Evolutionary conservation across 768 basidiomycete species (phyloP), one percentile per base, ranked within the genome.

Genomic region (Crassisporium funariophilum): DNA sequence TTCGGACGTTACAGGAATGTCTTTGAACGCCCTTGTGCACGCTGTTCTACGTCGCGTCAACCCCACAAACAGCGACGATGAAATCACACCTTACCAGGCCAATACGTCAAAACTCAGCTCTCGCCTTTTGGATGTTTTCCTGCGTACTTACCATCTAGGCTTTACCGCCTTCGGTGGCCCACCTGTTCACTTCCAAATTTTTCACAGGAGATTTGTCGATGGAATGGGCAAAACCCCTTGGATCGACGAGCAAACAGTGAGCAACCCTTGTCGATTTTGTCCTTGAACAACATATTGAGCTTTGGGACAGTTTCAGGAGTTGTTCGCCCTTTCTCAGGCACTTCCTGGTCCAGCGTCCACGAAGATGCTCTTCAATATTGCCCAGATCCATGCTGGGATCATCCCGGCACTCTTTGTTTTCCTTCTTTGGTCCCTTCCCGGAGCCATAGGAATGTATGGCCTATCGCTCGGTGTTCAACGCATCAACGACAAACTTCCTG

Each of bases 261-360:
- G n/a, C n/a, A n/a, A n/a, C n/a, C n/a, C n/a, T n/a, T n/a, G n/a
- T n/a, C n/a, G n/a, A n/a, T n/a, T n/a, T n/a, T n/a, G n/a, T n/a
- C n/a, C n/a, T n/a, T n/a, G n/a, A n/a, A n/a, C n/a, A n/a, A n/a
- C n/a, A n/a, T n/a, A n/a, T n/a, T n/a, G n/a, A n/a, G n/a, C n/a
- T n/a, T n/a, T n/a, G n/a, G n/a, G n/a, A n/a, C 42, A 73, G 69
- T 72, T 68, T 43, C 66, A 70, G 48, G 77, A 80, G 39, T 58
- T 77, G 7, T 77, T 81, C 46, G 75, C 77, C 0, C 57, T 80
- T 7, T 61, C 66, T 0, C 73, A 76, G 41, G 75, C 74, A 2
- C 58, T 79, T 1, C 77, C 77, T 3, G 78, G 79, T 2, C 77
- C 79, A 5, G 76, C 60, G 11, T 69, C 70, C 11, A 76, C 74